Percentiles rank a stretch among this genome's conserved stretches.
Conservation (phyloP, 352 stramenopile species). For the Globisporangium mamillatum region DNA sequence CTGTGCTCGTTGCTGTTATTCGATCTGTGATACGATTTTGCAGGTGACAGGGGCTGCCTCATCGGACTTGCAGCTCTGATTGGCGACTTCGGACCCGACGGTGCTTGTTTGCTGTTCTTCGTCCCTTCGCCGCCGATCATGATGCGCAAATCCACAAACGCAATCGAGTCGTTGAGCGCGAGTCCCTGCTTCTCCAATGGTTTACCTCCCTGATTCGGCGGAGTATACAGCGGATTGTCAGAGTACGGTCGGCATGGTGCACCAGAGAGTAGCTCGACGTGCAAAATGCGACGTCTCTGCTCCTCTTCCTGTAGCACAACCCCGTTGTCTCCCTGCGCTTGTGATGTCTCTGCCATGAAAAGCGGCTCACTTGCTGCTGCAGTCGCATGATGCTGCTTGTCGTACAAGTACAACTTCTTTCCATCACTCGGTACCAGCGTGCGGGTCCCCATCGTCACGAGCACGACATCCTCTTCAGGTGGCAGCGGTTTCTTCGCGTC, state of each 20-base stretch:
- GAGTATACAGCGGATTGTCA: slow-evolving; percentile 70
- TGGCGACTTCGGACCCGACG: slow-evolving; percentile 4
- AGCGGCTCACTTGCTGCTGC: slow-evolving; percentile 22
- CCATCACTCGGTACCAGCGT: slow-evolving; percentile 69
- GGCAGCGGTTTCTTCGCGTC: slow-evolving; percentile 48
- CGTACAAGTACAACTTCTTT: slow-evolving; percentile 71
- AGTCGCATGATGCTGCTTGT: slow-evolving; percentile 48
- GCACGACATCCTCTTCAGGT: slow-evolving; percentile 71
- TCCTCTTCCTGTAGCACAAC: slow-evolving; percentile 18
- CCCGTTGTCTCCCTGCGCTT: slow-evolving; percentile 1
- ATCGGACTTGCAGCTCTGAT: neutral
- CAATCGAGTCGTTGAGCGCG: slow-evolving; percentile 50
- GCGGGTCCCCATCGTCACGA: slow-evolving; percentile 71
- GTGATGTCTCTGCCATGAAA: slow-evolving; percentile 8
- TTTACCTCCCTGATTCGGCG: slow-evolving; percentile 31
- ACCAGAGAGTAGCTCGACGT: slow-evolving; percentile 68
- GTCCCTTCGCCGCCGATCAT: slow-evolving; percentile 27
- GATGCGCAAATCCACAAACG: slow-evolving; percentile 64
- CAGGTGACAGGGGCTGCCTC: neutral
- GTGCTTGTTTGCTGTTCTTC: slow-evolving; percentile 1
- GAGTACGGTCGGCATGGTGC: slow-evolving; percentile 67
- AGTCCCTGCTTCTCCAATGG: slow-evolving; percentile 22
- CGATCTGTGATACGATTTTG: slow-evolving; percentile 8
- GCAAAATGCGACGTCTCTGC: slow-evolving; percentile 36
- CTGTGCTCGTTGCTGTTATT: slow-evolving; percentile 22